Base-by-base conservation (phyloP, 768 basidiomycete species). In the Amylocystis lapponica region DNA sequence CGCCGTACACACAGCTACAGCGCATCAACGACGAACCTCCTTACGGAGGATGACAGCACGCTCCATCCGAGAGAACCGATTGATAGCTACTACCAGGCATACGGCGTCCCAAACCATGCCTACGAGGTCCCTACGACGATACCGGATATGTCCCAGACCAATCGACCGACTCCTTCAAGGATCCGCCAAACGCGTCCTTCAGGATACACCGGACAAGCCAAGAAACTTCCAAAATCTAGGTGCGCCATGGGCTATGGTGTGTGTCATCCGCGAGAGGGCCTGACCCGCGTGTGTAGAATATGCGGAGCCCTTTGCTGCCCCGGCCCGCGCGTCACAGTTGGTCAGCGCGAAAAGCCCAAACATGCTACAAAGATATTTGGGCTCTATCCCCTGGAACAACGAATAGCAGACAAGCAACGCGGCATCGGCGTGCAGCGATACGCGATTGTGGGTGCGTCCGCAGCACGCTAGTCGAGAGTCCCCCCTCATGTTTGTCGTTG, bases 341-440 rank as follows among this genome's bases (percentile, higher is more conserved):
- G 23, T 43, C 21, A 43, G 35, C 37, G 30, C 21, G 16, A 41
- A 49, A 17, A 20, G 23, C 5, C 53, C 53, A 5, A 54, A 51
- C 30, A 37, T 47, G 37, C 45, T 54, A 37, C 40, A 48, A 20
- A 41, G 49, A 19, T 54, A 51, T 51, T 27, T 30, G 45, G 56
- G 8, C 50, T 44, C 45, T 81, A 82, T 45, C 83, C 85, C 4
- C 30, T 86, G 23, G 78, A 86, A 48, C 85, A 94, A 56, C 76
- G 84, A 37, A 92, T 96, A 57, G 86, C 93, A 57, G 74, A 88
- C 57, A 95, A 95, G 71, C 85, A 77, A 58, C 74, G 84, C 23
- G 90, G 91, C 1, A 75, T 95, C 36, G 86, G 86, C 6, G 74
- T 87, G 17, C 95, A 97, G 64, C 76, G 61, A 34, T n/a, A n/a